Base-by-base conservation (phyloP, 306 rosid species). In the Hippophae rhamnoides region DNA sequence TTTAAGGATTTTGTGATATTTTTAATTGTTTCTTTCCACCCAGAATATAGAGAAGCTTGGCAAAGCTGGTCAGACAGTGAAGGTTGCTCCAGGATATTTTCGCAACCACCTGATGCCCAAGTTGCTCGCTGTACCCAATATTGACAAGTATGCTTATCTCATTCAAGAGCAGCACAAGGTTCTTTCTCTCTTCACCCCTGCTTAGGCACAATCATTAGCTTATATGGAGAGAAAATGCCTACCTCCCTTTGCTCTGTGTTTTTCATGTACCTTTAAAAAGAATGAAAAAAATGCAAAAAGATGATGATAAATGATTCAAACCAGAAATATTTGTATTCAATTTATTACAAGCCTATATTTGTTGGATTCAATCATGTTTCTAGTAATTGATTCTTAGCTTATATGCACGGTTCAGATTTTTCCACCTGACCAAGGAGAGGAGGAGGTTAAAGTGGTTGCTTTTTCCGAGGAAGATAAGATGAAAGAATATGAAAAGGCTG, bases 71-170 rank as follows among this genome's bases (percentile, higher is more conserved):
- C 87, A 90, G 71, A 85, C 85, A 0, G 95, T 87, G 71, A 90
- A 90, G 78, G 95, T 90, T 58, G 90, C 95, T 18, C 94, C 95
- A 0, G 97, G 95, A 51, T 78, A 65, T 85, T 90, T 90, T 54
- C 94, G 96, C 61, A 90, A 90, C 74, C 90, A 87, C 59, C 81
- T 90, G 67, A 87, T 90, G 97, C 97, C 97, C 47, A 87, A 90
- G 77, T 76, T 90, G 70, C 80, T 90, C 1, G 96, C 96, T 44
- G 94, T 87, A 25, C 97, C 96, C 42, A 90, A 90, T 69, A 85
- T 84, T 56, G 90, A 90, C 60, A 87, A 87, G 78, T 90, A 84
- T 75, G 86, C 86, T 7, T 73, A 73, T 79, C 90, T 90, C 52
- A 66, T 90, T 56, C 74, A 61, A 1, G 84, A 87, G 68, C 97